Percentiles rank a stretch among this genome's conserved stretches.
phyloP scores from a whole-genome alignment of 1,284 basidiomycete species.

The Ceratobasidium sp. region DNA sequence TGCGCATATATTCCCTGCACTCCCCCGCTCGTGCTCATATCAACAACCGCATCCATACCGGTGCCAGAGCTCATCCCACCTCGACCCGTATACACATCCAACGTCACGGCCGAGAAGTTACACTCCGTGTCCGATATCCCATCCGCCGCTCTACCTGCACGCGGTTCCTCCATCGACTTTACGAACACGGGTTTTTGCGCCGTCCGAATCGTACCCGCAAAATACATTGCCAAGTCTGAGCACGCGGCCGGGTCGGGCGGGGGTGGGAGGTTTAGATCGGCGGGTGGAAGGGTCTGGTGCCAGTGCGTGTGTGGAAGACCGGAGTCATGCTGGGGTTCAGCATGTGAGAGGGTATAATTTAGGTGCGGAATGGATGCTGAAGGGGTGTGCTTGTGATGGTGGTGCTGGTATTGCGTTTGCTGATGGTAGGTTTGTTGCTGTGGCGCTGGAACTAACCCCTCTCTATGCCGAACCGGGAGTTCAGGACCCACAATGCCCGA shows the following conservation, averaged over 20 bases:
- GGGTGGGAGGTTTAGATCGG: slow-evolving; percentile 28
- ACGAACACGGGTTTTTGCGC: slow-evolving; percentile 20
- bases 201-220: slow-evolving; percentile 27
- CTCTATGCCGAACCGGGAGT: too few relatives aligned
- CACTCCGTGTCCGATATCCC: slow-evolving; percentile 7
- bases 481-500: too few relatives aligned
- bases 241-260: slow-evolving; percentile 32
- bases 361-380: slow-evolving; percentile 10
- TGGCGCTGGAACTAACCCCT: too few relatives aligned
- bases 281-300: slow-evolving; percentile 27
- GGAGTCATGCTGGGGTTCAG: slow-evolving; percentile 34
- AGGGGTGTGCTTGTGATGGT: not conserved
- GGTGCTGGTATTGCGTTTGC: not conserved
- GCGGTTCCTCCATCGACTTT: slow-evolving; percentile 12
- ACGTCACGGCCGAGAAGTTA: slow-evolving; percentile 18
- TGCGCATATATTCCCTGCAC: too few relatives aligned
- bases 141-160: slow-evolving; percentile 8
- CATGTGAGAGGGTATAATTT: slow-evolving; percentile 12
- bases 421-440: not conserved
- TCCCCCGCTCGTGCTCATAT: too few relatives aligned
- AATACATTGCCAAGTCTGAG: slow-evolving; percentile 24
- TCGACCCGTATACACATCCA: not conserved
- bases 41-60: too few relatives aligned
- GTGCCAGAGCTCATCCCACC: too few relatives aligned
- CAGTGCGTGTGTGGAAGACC: slow-evolving; percentile 21